phyloP scores from a whole-genome alignment of 495 filamentous ascomycete genomes.

The Chaetomium fimeti region DNA sequence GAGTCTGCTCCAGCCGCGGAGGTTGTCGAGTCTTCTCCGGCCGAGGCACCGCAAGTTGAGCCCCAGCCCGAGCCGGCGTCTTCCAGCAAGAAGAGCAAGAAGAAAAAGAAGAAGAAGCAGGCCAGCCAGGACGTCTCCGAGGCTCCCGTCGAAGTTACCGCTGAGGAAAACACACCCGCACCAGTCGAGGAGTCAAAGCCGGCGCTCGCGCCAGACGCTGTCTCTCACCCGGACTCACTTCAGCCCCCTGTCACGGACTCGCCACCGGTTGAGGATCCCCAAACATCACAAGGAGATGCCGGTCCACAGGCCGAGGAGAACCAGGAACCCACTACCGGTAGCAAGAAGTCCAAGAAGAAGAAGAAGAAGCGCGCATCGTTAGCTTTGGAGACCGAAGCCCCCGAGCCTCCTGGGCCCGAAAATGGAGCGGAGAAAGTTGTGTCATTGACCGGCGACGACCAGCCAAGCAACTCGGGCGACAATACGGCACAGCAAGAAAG shows the following conservation, averaged over 20 bases:
- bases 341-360: conserved; percentile 32
- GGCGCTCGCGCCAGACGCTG: background rate
- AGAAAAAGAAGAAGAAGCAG: conserved; percentile 38
- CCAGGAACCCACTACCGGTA: background rate
- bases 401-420: background rate
- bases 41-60: conserved; percentile 20
- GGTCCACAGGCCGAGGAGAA: background rate
- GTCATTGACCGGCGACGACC: conserved; percentile 4
- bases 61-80: conserved; percentile 16
- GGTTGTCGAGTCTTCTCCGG: too few species aligned
- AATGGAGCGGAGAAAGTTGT: too few species aligned
- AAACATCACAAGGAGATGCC: background rate
- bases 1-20: too few species aligned
- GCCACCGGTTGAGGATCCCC: background rate
- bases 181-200: conserved; percentile 9
- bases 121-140: conserved; percentile 23
- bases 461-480: background rate
- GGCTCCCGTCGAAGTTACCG: background rate
- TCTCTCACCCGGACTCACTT: background rate
- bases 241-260: background rate
- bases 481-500: conserved; percentile 1
- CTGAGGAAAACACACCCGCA: background rate
- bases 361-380: conserved; percentile 7
- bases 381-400: background rate
- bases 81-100: conserved; percentile 32